Base-by-base conservation (phyloP, 176 grass and related monocot species). In the Hyparrhenia diplandra region DNA sequence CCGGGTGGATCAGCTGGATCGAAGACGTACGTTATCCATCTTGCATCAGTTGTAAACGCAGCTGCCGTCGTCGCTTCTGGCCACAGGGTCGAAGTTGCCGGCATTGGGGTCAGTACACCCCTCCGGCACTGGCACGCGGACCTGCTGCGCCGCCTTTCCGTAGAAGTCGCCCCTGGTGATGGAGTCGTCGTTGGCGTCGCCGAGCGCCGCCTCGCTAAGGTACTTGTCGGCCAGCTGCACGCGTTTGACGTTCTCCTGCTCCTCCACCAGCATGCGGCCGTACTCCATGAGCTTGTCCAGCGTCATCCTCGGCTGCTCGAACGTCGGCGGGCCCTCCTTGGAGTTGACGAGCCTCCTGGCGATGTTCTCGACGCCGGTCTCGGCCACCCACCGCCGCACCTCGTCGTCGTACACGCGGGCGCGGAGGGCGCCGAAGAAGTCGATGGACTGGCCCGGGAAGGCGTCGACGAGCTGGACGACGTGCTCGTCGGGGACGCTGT, bases 361-460 rank as follows among this genome's bases (percentile, higher is more conserved):
- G 1, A 97, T 65, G 73, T 59, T 86, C 27, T 91, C 89, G 7
- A 97, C 47, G 6, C 94, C 94, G 0, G 62, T 39, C 0, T 61
- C 73, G 2, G 65, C 1, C 0, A 97, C 77, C 94, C 94, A 97
- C 79, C 84, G 83, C 28, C 86, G 88, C 60, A 97, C 94, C 88
- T 97, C 94, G 20, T 97, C 94, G 13, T 97, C 94, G 62, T 97
- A 97, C 13, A 97, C 91, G 25, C 91, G 68, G 4, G 94, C 94
- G 39, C 94, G 84, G 40, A 97, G 81, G 3, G 94, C 94, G 17
- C 94, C 94, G 76, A 97, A 97, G 80, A 97, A 97, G 49, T 97
- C 94, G 5, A 97, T 97, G 73, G 94, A 97, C 83, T 97, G 94
- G 25, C 94, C 94, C 0, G 94, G 94, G 91, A 97, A 97, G 59